Percentiles rank a stretch among this genome's conserved stretches.
Conservation (phyloP, 2,329 filamentous ascomycete species). For the Acrocalymma vagum region DNA sequence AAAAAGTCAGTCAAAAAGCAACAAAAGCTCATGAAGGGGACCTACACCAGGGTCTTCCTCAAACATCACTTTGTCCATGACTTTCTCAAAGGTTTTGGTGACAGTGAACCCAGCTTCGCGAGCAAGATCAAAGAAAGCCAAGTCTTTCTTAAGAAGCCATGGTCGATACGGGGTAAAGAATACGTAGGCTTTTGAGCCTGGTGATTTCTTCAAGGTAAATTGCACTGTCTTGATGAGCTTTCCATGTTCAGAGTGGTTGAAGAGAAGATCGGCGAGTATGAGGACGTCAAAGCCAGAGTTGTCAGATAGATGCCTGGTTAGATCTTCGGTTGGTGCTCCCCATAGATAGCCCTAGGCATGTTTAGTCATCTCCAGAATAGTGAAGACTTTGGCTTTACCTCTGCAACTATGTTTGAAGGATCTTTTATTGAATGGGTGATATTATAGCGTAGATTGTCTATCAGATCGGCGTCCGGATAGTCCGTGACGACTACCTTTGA, state of each 20-base stretch:
- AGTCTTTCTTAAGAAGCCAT: constrained; percentile 85
- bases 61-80: constrained; percentile 88
- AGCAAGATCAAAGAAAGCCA: constrained; percentile 85
- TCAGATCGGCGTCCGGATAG: constrained; percentile 85
- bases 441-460: constrained; percentile 81
- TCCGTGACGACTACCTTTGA: constrained; percentile 78
- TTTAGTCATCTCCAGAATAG: constrained; percentile 12
- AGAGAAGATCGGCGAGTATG: constrained; percentile 87
- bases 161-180: constrained; percentile 96
- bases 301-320: constrained; percentile 67
- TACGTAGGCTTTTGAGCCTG: constrained; percentile 74
- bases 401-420: constrained; percentile 49
- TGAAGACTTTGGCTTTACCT: constrained; percentile 30
- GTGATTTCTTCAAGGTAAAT: constrained; percentile 67
- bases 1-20: constrained; percentile 1
- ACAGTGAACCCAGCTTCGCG: constrained; percentile 76
- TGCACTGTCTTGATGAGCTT: constrained; percentile 78
- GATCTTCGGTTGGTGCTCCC: constrained; percentile 70
- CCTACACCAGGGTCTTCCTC: constrained; percentile 81
- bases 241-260: constrained; percentile 86
- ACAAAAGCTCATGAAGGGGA: constrained; percentile 7
- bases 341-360: constrained; percentile 76
- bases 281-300: constrained; percentile 75
- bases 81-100: constrained; percentile 80
- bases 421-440: constrained; percentile 68